phyloP scores from a whole-genome alignment of 805 yeast genomes.

The Hanseniaspora nectarophila region DNA sequence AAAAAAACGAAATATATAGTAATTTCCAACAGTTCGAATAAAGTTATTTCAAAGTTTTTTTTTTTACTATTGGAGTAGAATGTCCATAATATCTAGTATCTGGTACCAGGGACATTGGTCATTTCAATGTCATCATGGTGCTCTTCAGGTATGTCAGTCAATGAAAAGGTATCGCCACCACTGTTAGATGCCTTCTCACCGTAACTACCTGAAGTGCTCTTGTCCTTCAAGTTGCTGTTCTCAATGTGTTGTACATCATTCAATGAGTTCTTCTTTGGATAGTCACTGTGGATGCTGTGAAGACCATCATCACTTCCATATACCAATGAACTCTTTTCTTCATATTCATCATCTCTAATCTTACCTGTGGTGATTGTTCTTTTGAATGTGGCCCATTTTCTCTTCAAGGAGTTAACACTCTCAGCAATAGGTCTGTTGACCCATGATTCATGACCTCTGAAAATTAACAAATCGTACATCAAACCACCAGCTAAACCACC shows the following conservation, averaged over 20 bases:
- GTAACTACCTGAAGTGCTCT: too few species aligned
- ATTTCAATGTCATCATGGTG: neutral
- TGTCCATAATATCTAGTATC: too few species aligned
- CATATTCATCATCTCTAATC: constrained; percentile 16
- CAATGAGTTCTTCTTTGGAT: neutral
- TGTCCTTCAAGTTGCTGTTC: neutral
- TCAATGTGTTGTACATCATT: too few species aligned
- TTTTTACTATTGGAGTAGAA: too few species aligned
- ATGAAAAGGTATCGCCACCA: constrained; percentile 1
- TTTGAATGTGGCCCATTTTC: constrained; percentile 27
- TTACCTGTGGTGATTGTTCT: constrained; percentile 18
- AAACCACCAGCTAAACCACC: constrained; percentile 41
- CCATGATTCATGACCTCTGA: constrained; percentile 43
- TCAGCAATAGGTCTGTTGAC: constrained; percentile 34
- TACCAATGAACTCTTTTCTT: neutral
- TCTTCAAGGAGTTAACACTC: constrained; percentile 19
- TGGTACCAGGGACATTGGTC: neutral
- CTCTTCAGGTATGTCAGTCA: constrained; percentile 14
- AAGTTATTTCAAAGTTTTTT: too few species aligned
- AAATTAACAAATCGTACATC: constrained; percentile 40
- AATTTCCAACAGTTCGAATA: too few species aligned
- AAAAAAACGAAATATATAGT: too few species aligned
- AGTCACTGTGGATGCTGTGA: neutral
- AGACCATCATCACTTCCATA: neutral
- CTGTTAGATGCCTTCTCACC: neutral